Evolutionary conservation across 2,329 filamentous ascomycete genomes (phyloP).

Genomic region (Rhexocercosporidium sp.): DNA sequence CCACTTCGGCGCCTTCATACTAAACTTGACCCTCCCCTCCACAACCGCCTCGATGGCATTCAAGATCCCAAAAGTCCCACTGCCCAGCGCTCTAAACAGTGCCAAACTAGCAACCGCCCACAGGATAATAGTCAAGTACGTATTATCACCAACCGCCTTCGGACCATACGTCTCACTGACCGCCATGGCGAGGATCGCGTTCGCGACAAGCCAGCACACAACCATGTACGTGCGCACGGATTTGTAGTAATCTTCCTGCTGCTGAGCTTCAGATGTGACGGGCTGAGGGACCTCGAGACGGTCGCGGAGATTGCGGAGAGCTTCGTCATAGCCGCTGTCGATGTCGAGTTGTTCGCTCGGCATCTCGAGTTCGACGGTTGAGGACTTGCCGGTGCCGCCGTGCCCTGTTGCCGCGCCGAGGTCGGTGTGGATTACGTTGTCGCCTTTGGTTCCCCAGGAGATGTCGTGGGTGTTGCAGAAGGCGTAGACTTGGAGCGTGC

Average conservation of each 20-base stretch:
- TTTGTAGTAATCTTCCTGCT: constrained; percentile 99
- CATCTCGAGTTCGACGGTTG: constrained; percentile 95
- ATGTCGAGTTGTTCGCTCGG: constrained; percentile 97
- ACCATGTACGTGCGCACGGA: constrained; percentile 98
- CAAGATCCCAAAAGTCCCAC: constrained; percentile 80
- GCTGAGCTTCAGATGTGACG: constrained; percentile 72
- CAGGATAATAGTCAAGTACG: constrained; percentile 90
- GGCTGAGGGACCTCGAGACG: constrained; percentile 78
- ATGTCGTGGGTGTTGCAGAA: constrained; percentile 99
- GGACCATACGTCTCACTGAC: constrained; percentile 84
- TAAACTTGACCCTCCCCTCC: constrained; percentile 72
- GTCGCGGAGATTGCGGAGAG: constrained; percentile 92
- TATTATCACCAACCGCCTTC: constrained; percentile 76
- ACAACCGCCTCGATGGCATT: constrained; percentile 84
- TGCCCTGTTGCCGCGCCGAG: constrained; percentile 83
- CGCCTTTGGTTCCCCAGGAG: constrained; percentile 98
- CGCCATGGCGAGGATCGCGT: constrained; percentile 91
- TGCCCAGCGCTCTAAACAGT: constrained; percentile 85
- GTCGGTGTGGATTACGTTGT: constrained; percentile 93
- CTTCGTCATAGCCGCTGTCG: constrained; percentile 96
- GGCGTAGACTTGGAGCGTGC: constrained; percentile 95
- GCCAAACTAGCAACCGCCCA: constrained; percentile 90
- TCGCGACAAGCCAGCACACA: constrained; percentile 89
- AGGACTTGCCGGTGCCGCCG: constrained; percentile 72
- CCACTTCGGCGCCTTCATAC: constrained; percentile 40